phyloP scores from a whole-genome alignment of 176 grass and related monocot genomes.

The Poa annua region DNA sequence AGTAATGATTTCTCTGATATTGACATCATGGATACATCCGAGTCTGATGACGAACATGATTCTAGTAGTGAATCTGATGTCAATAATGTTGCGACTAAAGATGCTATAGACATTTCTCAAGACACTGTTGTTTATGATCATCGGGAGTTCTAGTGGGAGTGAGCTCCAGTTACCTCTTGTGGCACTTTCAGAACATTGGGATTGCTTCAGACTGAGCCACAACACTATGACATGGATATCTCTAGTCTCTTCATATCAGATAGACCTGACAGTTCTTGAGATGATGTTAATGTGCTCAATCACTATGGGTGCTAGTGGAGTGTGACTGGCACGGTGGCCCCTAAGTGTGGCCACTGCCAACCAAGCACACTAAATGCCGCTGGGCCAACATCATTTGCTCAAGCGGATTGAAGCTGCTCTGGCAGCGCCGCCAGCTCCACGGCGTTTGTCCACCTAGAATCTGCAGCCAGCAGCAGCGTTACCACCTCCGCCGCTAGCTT shows the following conservation, averaged over 20 bases:
- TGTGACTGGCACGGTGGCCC: neutral
- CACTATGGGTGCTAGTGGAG: neutral
- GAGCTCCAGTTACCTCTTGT: slow-evolving; percentile 1
- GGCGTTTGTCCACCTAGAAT: neutral
- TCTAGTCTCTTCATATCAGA: slow-evolving; percentile 12
- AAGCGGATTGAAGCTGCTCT: neutral
- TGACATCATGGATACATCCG: slow-evolving; percentile 23
- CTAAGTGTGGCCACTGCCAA: neutral
- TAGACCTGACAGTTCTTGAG: neutral
- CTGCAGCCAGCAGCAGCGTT: neutral
- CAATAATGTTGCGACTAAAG: slow-evolving; percentile 26
- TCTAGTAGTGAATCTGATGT: slow-evolving; percentile 45
- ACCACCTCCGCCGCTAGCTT: neutral
- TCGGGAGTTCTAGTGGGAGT: neutral
- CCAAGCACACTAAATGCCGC: neutral
- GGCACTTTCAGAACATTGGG: neutral
- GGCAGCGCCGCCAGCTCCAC: neutral
- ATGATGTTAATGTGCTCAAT: slow-evolving; percentile 1
- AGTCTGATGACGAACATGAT: slow-evolving; percentile 41
- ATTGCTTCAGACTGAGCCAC: neutral
- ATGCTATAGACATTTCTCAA: slow-evolving; percentile 38
- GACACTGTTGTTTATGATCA: slow-evolving; percentile 26
- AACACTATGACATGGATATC: neutral
- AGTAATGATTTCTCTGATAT: slow-evolving; percentile 38
- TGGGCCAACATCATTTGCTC: neutral